These are phyloP conservation scores for Cephalotrichum gorgonifer DNA, from an alignment of 2,329 filamentous ascomycete species.

Conservation along the genomic window DNA sequence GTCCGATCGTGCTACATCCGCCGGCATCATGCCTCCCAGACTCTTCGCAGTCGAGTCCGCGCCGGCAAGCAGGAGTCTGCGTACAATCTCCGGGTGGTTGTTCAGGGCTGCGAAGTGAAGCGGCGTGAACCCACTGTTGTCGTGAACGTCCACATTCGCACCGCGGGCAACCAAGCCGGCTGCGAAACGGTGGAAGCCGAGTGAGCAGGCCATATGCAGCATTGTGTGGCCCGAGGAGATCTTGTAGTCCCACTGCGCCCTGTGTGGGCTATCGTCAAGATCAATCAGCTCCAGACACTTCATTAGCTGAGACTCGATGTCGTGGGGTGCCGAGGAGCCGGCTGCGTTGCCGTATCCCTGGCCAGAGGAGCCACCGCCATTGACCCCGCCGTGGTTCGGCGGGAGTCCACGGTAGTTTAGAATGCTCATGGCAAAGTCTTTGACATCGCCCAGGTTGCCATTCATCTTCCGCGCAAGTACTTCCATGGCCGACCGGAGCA, in stretches of 20 bases:
- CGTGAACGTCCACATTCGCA: constrained; percentile 64
- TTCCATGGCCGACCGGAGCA: constrained; percentile 57
- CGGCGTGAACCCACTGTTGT: constrained; percentile 72
- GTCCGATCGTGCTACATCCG: constrained; percentile 59
- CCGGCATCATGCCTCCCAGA: constrained; percentile 57
- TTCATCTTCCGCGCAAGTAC: constrained; percentile 56
- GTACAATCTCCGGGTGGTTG: constrained; percentile 64
- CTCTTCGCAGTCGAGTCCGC: constrained; percentile 59
- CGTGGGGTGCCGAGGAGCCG: constrained; percentile 16
- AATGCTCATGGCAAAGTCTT: constrained; percentile 51
- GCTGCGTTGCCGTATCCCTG: constrained; percentile 32
- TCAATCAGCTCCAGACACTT: constrained; percentile 71
- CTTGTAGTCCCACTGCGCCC: constrained; percentile 56
- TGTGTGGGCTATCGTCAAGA: constrained; percentile 60
- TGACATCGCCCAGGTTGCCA: constrained; percentile 49
- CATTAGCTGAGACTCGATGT: constrained; percentile 59
- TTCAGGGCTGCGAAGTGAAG: constrained; percentile 74
- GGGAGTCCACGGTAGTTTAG: constrained; percentile 18
- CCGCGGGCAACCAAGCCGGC: constrained; percentile 67
- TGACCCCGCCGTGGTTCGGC: constrained; percentile 22
- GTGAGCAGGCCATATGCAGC: constrained; percentile 66
- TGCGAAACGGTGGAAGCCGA: constrained; percentile 66
- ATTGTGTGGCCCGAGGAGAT: constrained; percentile 64
- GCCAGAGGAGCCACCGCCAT: constrained; percentile 26
- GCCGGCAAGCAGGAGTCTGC: constrained; percentile 61